Base-by-base conservation (phyloP, 139 green algal genomes). In the Coccomyxa sp. region DNA sequence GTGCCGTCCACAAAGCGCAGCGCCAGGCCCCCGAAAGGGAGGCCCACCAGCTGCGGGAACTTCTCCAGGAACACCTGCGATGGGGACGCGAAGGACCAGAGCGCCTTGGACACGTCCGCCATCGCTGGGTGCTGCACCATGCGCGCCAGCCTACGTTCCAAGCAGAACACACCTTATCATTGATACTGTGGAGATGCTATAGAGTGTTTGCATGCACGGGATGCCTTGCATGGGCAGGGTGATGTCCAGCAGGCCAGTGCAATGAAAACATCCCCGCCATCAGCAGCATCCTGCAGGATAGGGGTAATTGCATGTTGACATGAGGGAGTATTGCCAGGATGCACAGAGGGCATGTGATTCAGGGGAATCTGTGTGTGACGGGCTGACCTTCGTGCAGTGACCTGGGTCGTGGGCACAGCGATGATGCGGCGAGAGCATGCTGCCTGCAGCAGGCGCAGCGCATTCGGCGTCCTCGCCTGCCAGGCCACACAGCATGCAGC, bases 321-420 rank as follows among this genome's bases (percentile, higher is more conserved):
- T 1, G 10, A 23, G 68, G 74, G 66, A 28, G 25, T 13, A 32
- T 3, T 51, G 38, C 38, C 38, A 51, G 38, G 38, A 51, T 3
- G 38, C 38, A 51, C 38, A 51, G 7, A 51, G 38, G 3, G 38
- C 38, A 51, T 51, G 38, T 51, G 7, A 51, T 3, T 7, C 38
- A 51, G 38, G 38, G 38, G 38, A 51, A 51, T 3, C 38, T 7
- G 3, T 51, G 38, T 51, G 38, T 51, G 38, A 7, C 7, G 38
- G 38, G 4, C 76, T 23, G 38, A 89, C 87, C 89, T 82, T 15
- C 87, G 84, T 13, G 91, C 89, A 74, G 91, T 93, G 28, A 94
- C 45, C 58, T 85, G 85, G 58, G 58, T 82, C 15, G 90, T 94
- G 18, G 91, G 89, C 28, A 94, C 77, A 0, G 91, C 80, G 18